Evolutionary conservation across 2,329 filamentous ascomycete species (phyloP).

Genomic region (Colletotrichum chrysophilum): DNA sequence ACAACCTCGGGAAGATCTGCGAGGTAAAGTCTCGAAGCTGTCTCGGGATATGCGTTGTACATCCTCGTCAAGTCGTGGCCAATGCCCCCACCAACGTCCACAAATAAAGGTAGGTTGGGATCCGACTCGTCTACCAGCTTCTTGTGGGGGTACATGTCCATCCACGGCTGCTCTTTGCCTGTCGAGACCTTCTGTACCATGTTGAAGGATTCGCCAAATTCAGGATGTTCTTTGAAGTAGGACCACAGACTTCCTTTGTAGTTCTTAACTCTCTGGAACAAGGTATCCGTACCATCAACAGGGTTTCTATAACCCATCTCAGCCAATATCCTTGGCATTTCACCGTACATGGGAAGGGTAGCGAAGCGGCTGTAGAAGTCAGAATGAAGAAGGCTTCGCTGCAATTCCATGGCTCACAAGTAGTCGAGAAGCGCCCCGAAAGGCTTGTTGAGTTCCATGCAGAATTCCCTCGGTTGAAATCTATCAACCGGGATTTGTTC

Average conservation of each 20-base stretch:
- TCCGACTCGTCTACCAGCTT: background rate
- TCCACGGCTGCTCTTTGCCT: background rate
- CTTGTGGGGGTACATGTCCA: background rate
- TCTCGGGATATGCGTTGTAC: background rate
- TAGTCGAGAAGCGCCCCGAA: background rate
- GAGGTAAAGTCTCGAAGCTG: background rate
- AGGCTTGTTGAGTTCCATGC: background rate
- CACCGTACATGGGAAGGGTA: background rate
- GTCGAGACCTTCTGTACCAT: background rate
- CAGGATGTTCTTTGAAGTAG: background rate
- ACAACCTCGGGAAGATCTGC: constrained; percentile 1
- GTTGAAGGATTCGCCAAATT: background rate
- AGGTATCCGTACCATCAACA: background rate
- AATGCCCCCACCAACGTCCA: constrained; percentile 1
- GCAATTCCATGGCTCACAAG: background rate
- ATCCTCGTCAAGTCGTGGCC: background rate
- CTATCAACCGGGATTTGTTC: background rate
- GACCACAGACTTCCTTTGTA: background rate
- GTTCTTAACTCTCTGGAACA: background rate
- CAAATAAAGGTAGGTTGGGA: background rate
- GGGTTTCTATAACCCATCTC: background rate
- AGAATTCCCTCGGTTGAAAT: background rate
- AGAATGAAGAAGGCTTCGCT: background rate
- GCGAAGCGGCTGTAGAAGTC: background rate
- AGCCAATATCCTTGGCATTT: background rate